Evolutionary conservation across 345 rosid genomes (phyloP).

Genomic region (Bruguiera sexangula): DNA sequence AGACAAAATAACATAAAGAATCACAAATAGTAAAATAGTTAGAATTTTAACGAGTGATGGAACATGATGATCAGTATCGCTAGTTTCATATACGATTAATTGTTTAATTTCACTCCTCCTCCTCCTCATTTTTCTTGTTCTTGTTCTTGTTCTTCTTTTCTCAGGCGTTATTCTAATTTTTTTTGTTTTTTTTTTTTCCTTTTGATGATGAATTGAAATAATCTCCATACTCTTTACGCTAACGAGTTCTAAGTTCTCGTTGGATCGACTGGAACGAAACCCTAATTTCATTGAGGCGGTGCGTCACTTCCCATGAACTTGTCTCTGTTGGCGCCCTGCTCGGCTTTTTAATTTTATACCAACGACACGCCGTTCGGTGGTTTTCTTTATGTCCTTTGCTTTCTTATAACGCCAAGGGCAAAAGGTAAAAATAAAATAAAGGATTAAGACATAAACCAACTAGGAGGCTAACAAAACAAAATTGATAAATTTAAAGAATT

Average conservation of each 20-base stretch:
- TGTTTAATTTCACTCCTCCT: not conserved
- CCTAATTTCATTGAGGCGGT: not conserved
- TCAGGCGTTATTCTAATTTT: slow-evolving; percentile 6
- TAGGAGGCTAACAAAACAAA: no score
- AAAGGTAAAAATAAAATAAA: no score
- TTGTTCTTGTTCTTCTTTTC: slow-evolving; percentile 4
- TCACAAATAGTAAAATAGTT: not conserved
- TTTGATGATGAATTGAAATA: not conserved
- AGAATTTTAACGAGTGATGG: slow-evolving; percentile 13
- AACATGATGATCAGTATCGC: slow-evolving; percentile 11
- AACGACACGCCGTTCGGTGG: no score
- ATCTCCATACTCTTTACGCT: not conserved
- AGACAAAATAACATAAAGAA: not conserved
- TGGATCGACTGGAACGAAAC: not conserved
- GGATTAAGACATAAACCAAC: no score
- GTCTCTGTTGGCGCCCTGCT: not conserved
- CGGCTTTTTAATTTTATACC: not conserved
- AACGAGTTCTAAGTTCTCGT: not conserved
- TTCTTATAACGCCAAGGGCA: no score
- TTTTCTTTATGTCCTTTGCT: no score
- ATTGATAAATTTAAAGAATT: no score
- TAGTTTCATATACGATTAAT: slow-evolving; percentile 22
- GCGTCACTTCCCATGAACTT: not conserved
- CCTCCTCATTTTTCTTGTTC: not conserved
- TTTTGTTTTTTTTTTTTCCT: not conserved